Conservation (phyloP, 768 basidiomycete genomes). For the Tylopilus balloui region DNA sequence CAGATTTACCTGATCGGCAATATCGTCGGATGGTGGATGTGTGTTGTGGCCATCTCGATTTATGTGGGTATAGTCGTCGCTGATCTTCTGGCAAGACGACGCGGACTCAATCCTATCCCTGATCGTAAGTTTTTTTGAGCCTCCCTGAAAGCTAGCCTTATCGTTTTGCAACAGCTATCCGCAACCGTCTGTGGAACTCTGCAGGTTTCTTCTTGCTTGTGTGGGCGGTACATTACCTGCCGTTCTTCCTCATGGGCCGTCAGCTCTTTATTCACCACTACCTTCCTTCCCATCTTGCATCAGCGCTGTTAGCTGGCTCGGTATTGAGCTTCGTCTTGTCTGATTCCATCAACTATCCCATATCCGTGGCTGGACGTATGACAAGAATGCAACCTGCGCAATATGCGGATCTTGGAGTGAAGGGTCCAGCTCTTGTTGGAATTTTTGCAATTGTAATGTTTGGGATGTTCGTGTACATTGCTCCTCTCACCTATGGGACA, state of each 20-base stretch:
- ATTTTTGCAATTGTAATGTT: slow-evolving; percentile 59
- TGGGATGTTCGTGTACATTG: slow-evolving; percentile 65
- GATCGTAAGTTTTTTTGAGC: slow-evolving; percentile 56
- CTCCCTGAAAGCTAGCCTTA: not conserved
- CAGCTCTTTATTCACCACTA: slow-evolving; percentile 98
- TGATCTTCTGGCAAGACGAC: slow-evolving; percentile 81
- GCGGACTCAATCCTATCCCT: slow-evolving; percentile 81
- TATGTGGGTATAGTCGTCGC: slow-evolving; percentile 89
- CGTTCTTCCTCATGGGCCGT: slow-evolving; percentile 97
- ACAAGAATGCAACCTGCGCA: slow-evolving; percentile 49
- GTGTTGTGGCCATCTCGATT: slow-evolving; percentile 78
- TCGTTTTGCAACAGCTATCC: slow-evolving; percentile 55
- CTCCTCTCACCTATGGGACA: slow-evolving; percentile 94
- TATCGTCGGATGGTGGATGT: slow-evolving; percentile 91
- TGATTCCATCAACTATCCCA: slow-evolving; percentile 88
- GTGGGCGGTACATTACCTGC: slow-evolving; percentile 94
- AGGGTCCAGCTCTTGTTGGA: slow-evolving; percentile 63
- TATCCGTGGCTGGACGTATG: slow-evolving; percentile 69
- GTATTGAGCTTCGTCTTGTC: slow-evolving; percentile 87
- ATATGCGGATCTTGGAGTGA: slow-evolving; percentile 72
- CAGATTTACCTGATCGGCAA: slow-evolving; percentile 98
- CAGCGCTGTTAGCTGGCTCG: slow-evolving; percentile 86
- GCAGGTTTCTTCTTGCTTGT: slow-evolving; percentile 92
- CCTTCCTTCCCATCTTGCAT: slow-evolving; percentile 92
- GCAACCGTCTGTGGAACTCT: slow-evolving; percentile 93